Percentiles rank a stretch among this genome's conserved stretches.
Conservation (phyloP, 495 filamentous ascomycete species). For the Corynascus novoguineensis region DNA sequence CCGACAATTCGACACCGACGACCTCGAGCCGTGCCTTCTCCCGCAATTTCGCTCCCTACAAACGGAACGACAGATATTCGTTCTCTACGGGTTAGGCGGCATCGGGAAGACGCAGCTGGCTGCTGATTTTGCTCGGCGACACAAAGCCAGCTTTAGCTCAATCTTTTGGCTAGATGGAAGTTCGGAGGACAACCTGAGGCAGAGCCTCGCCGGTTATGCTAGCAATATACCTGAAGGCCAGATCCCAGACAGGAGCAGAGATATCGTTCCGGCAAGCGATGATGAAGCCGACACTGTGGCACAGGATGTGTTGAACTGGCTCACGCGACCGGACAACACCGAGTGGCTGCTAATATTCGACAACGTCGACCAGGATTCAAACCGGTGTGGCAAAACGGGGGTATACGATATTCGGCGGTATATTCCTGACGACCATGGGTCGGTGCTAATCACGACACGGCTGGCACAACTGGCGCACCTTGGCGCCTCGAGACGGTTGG, state of each 20-base stretch:
- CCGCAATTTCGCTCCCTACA: slow-evolving; percentile 7
- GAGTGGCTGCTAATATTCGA: slow-evolving; percentile 40
- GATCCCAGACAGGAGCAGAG: slow-evolving; percentile 18
- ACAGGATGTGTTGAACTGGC: slow-evolving; percentile 32
- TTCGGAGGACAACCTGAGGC: slow-evolving; percentile 31
- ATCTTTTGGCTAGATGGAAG: slow-evolving; percentile 30
- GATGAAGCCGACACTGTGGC: slow-evolving; percentile 26
- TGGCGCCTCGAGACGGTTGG: slow-evolving; percentile 12
- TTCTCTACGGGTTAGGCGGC: slow-evolving; percentile 25
- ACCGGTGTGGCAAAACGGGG: slow-evolving; percentile 23
- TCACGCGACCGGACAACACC: slow-evolving; percentile 30
- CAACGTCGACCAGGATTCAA: slow-evolving; percentile 35
- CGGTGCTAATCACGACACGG: slow-evolving; percentile 39
- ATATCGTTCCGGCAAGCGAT: slow-evolving; percentile 10
- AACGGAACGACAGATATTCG: slow-evolving; percentile 15
- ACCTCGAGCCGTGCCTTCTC: slow-evolving; percentile 17
- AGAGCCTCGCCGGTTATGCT: slow-evolving; percentile 28
- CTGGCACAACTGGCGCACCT: slow-evolving; percentile 14
- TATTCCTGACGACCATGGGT: slow-evolving; percentile 36
- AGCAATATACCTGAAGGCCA: slow-evolving; percentile 27
- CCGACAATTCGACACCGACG: slow-evolving; percentile 12
- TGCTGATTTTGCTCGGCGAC: slow-evolving; percentile 19
- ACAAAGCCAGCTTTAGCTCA: slow-evolving; percentile 19
- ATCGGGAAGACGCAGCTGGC: slow-evolving; percentile 28
- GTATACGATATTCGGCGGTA: slow-evolving; percentile 34